phyloP scores from a whole-genome alignment of 2,329 filamentous ascomycete genomes.

The Geosmithia flava region DNA sequence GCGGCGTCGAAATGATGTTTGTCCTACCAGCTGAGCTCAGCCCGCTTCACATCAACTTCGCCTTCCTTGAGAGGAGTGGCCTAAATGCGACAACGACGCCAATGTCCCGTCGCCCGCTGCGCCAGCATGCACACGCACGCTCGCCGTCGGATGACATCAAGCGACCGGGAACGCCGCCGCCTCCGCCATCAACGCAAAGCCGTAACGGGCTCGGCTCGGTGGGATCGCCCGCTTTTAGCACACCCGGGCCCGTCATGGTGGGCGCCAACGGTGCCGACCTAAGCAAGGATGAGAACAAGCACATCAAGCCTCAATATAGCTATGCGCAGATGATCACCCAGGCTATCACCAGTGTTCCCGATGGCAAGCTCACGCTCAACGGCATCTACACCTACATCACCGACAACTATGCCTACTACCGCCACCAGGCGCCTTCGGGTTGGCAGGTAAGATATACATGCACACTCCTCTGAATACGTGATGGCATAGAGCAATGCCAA shows the following conservation, averaged over 20 bases:
- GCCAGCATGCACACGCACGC: constrained; percentile 36
- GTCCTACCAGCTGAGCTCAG: constrained; percentile 68
- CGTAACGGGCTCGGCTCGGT: not conserved
- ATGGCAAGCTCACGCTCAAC: constrained; percentile 80
- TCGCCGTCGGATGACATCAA: constrained; percentile 49
- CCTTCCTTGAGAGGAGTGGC: constrained; percentile 57
- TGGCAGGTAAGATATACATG: constrained; percentile 66
- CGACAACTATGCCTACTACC: constrained; percentile 85
- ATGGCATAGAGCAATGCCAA: not conserved
- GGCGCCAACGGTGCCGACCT: constrained; percentile 53
- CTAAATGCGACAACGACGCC: constrained; percentile 18
- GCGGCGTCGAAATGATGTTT: constrained; percentile 96
- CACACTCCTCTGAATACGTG: not conserved
- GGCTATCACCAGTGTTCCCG: constrained; percentile 75
- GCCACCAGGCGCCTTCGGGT: constrained; percentile 61
- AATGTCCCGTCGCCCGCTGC: constrained; percentile 4
- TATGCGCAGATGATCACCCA: constrained; percentile 97
- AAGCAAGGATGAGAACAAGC: constrained; percentile 71
- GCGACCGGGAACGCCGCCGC: constrained; percentile 46
- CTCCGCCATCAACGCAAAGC: constrained; percentile 19
- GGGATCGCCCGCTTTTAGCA: constrained; percentile 18
- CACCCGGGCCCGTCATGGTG: constrained; percentile 20
- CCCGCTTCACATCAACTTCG: constrained; percentile 54
- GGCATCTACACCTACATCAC: constrained; percentile 94
- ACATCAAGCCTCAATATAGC: constrained; percentile 91